A percentile compares a stretch with the other conserved stretches of the same genome.
Conservation (phyloP, 345 rosid genomes). For the Theobroma cacao region DNA sequence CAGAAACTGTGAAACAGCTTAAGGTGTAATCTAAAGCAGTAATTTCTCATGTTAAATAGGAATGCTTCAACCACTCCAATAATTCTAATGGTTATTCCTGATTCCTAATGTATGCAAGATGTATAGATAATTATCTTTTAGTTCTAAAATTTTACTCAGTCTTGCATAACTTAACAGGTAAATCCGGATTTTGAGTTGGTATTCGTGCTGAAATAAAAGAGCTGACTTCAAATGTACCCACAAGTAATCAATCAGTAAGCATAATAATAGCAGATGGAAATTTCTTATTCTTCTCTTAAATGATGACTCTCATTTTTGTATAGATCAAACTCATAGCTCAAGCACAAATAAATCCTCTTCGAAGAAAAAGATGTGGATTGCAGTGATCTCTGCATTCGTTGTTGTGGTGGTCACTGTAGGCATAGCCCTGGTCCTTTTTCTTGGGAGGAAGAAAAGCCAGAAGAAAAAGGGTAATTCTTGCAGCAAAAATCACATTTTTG, state of each 20-base stretch:
- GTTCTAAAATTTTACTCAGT: background rate
- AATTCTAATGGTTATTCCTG: background rate
- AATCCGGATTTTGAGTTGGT: background rate
- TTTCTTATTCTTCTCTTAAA: background rate
- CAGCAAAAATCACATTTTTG: background rate
- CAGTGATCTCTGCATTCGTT: background rate
- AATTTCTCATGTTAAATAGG: background rate
- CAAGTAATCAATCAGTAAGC: background rate
- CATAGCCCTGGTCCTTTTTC: background rate
- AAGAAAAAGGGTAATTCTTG: constrained; percentile 3
- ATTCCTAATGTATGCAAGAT: background rate
- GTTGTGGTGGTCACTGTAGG: background rate
- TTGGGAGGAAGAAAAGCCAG: background rate
- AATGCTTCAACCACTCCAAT: background rate
- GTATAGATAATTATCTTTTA: background rate
- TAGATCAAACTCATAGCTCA: background rate
- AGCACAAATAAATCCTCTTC: background rate
- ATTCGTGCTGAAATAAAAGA: background rate
- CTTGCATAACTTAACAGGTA: background rate
- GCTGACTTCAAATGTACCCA: background rate
- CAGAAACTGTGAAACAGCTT: background rate
- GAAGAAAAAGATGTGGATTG: background rate
- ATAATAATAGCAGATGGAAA: background rate
- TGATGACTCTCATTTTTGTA: background rate
- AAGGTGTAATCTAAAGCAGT: background rate